These are phyloP conservation scores for Phytophthora syringae DNA, from an alignment of 352 stramenopile species.

Conservation along the genomic window DNA sequence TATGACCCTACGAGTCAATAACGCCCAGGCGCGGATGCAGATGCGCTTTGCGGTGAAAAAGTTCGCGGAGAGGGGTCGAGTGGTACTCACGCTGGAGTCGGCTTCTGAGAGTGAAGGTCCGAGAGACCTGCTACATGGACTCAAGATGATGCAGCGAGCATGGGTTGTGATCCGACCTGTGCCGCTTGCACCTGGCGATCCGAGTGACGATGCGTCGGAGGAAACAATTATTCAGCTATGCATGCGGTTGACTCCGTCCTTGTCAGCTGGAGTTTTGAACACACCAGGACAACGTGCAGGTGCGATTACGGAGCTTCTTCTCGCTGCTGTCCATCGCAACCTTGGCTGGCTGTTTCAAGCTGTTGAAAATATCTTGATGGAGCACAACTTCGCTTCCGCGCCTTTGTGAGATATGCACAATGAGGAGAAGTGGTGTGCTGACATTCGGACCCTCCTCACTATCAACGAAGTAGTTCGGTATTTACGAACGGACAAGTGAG, in stretches of 20 bases:
- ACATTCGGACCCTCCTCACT: constrained; percentile 1
- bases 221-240: constrained; percentile 60
- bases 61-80: constrained; percentile 27
- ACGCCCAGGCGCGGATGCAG: constrained; percentile 34
- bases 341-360: constrained; percentile 53
- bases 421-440: constrained; percentile 22
- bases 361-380: constrained; percentile 66
- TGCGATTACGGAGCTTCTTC: constrained; percentile 54
- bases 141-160: constrained; percentile 50
- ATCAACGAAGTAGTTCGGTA: background rate
- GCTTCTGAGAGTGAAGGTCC: constrained; percentile 44
- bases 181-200: constrained; percentile 10
- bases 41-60: constrained; percentile 53
- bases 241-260: constrained; percentile 54
- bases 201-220: constrained; percentile 7
- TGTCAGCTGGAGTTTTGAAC: constrained; percentile 28
- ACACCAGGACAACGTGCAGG: constrained; percentile 32
- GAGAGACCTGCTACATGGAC: constrained; percentile 37
- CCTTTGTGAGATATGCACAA: background rate
- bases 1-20: constrained; percentile 43
- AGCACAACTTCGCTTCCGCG: constrained; percentile 26
- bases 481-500: too few species aligned
- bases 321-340: constrained; percentile 53
- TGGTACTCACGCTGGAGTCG: constrained; percentile 38
- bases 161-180: constrained; percentile 49